Conservation (phyloP, 495 filamentous ascomycete genomes). For the Penicillium riverlandense region DNA sequence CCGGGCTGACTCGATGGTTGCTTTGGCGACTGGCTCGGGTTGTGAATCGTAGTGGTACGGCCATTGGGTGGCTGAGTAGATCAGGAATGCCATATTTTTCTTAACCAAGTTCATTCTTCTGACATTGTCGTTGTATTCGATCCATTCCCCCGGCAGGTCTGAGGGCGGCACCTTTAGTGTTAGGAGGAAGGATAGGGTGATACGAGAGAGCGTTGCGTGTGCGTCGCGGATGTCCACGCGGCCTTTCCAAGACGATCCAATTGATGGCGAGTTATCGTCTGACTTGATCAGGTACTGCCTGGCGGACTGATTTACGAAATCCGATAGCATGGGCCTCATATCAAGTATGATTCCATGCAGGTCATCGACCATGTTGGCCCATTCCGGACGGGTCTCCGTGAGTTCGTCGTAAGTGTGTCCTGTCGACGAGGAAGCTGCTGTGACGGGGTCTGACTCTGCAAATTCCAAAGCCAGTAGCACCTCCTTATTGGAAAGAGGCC, state of each 20-base stretch:
- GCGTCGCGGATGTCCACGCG: not conserved
- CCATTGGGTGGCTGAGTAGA: not conserved
- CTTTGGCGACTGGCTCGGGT: not conserved
- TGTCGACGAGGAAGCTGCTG: not conserved
- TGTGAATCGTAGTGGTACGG: not conserved
- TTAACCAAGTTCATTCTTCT: not conserved
- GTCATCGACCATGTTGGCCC: not conserved
- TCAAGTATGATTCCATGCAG: not conserved
- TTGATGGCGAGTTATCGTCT: not conserved
- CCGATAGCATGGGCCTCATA: not conserved
- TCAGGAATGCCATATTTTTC: not conserved
- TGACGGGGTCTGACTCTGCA: not conserved
- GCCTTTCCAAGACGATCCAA: not conserved
- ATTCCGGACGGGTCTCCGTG: not conserved
- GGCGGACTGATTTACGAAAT: not conserved
- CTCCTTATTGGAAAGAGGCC: not conserved
- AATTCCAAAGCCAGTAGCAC: not conserved
- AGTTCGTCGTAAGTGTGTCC: not conserved
- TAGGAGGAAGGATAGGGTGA: not conserved
- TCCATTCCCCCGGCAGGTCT: no score
- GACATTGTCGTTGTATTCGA: no score
- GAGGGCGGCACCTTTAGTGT: not conserved
- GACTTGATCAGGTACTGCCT: not conserved
- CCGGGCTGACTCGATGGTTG: not conserved
- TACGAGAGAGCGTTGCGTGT: not conserved